phyloP scores from a whole-genome alignment of 371 early-diverging fungal species.

The Mortierella sp. region DNA sequence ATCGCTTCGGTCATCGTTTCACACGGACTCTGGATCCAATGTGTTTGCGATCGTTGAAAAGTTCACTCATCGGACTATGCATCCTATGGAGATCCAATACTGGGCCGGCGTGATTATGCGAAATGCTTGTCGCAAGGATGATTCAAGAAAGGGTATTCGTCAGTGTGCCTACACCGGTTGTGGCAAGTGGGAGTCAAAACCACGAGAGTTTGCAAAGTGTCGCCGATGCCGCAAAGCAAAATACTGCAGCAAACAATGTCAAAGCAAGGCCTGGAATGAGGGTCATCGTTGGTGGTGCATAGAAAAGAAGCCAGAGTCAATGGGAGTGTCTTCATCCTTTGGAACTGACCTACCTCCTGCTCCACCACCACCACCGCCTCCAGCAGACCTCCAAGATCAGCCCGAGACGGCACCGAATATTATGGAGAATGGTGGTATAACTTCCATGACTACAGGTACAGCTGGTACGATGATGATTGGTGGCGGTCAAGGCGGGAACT shows the following conservation, averaged over 20 bases:
- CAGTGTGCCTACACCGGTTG: slow-evolving; percentile 84
- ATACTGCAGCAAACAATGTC: slow-evolving; percentile 82
- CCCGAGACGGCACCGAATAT: slow-evolving; percentile 28
- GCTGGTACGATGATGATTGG: slow-evolving; percentile 45
- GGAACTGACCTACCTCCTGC: slow-evolving; percentile 51
- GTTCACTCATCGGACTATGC: slow-evolving; percentile 73
- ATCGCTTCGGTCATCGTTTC: slow-evolving; percentile 74
- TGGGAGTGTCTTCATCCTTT: slow-evolving; percentile 48
- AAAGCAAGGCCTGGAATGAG: slow-evolving; percentile 82
- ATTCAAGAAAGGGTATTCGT: slow-evolving; percentile 74
- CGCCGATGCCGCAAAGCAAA: slow-evolving; percentile 86
- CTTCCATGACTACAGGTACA: slow-evolving; percentile 39
- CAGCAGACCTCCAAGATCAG: slow-evolving; percentile 55
- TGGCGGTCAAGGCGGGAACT: slow-evolving; percentile 36
- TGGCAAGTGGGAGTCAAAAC: slow-evolving; percentile 80
- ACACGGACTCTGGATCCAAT: slow-evolving; percentile 70
- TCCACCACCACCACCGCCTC: slow-evolving; percentile 55
- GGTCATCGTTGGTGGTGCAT: slow-evolving; percentile 88
- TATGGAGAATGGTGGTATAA: slow-evolving; percentile 35
- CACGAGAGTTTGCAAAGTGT: slow-evolving; percentile 87
- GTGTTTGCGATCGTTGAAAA: slow-evolving; percentile 83
- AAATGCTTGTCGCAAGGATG: slow-evolving; percentile 85
- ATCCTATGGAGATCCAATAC: slow-evolving; percentile 76
- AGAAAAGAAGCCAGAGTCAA: slow-evolving; percentile 65
- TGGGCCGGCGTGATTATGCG: slow-evolving; percentile 89